Evolutionary conservation across 179 eudicot species (phyloP).

Genomic region (Silene vulgaris): DNA sequence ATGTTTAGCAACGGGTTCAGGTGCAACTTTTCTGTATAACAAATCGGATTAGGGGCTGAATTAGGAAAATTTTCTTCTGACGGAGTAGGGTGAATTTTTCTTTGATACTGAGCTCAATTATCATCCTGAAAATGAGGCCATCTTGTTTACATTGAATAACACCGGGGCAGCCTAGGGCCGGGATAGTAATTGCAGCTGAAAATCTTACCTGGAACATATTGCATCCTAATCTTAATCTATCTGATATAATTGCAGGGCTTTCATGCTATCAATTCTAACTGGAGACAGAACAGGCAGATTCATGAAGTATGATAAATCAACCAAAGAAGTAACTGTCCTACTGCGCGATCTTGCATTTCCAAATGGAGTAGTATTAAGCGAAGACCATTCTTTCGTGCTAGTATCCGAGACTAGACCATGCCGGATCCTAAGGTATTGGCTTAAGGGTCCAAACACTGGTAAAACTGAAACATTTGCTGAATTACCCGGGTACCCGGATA

Average conservation of each 20-base stretch:
- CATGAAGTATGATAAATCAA: slow-evolving; percentile 41
- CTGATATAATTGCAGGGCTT: slow-evolving; percentile 24
- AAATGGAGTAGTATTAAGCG: slow-evolving; percentile 50
- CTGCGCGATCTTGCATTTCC: slow-evolving; percentile 40
- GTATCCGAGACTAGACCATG: slow-evolving; percentile 37
- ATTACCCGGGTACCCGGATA: slow-evolving; percentile 74
- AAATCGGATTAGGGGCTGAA: too few species aligned
- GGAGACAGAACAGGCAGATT: slow-evolving; percentile 52
- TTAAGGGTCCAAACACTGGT: slow-evolving; percentile 39
- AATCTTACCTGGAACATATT: too few species aligned
- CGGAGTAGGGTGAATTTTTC: too few species aligned
- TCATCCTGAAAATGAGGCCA: too few species aligned
- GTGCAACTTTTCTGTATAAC: too few species aligned
- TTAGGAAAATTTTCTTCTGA: too few species aligned
- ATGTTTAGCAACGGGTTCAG: too few species aligned
- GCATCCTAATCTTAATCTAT: neutral
- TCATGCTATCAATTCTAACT: slow-evolving; percentile 29
- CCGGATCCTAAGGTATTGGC: slow-evolving; percentile 46
- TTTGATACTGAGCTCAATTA: too few species aligned
- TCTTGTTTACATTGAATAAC: too few species aligned
- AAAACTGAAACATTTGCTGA: slow-evolving; percentile 43
- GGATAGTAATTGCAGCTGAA: too few species aligned
- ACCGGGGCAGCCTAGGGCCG: too few species aligned
- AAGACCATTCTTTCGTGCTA: slow-evolving; percentile 43
- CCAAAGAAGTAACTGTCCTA: slow-evolving; percentile 36